Percentiles rank a stretch among this genome's conserved stretches.
These are phyloP conservation scores for Leccinum pallidistipes DNA, from an alignment of 1,284 basidiomycete genomes.

Conservation along the genomic window DNA sequence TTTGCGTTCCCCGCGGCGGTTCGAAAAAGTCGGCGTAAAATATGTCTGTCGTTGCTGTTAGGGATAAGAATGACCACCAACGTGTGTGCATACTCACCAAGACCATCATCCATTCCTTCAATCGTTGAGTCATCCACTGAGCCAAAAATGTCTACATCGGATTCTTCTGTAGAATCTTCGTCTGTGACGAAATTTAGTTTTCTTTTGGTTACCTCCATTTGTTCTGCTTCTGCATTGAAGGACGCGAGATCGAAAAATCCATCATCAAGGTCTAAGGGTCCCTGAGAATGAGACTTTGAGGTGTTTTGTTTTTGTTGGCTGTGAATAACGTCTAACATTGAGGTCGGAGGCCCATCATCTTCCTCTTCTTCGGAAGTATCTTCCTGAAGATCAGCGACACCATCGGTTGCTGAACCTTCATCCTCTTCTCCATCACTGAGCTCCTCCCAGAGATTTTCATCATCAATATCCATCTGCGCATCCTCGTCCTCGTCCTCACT, in stretches of 20 bases:
- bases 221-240: conserved; percentile 90
- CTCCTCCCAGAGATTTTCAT: conserved; percentile 31
- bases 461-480: conserved; percentile 27
- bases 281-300: conserved; percentile 27
- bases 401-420: conserved; percentile 36
- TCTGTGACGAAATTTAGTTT: conserved; percentile 53
- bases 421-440: conserved; percentile 37
- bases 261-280: conserved; percentile 80
- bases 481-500: conserved; percentile 22
- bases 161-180: conserved; percentile 54
- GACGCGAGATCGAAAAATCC: conserved; percentile 88
- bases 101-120: conserved; percentile 40
- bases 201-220: conserved; percentile 61
- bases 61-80: conserved; percentile 1
- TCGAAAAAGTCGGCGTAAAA: conserved; percentile 78
- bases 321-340: conserved; percentile 34
- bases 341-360: conserved; percentile 16
- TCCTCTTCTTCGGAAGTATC: conserved; percentile 44
- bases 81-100: conserved; percentile 38
- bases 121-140: conserved; percentile 46
- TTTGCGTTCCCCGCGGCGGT: conserved; percentile 40
- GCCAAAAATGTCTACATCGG: conserved; percentile 71
- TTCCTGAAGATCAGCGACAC: conserved; percentile 46
- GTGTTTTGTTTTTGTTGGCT: conserved; percentile 19
- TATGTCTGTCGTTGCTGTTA: conserved; percentile 42